phyloP scores from a whole-genome alignment of 202 grass and related monocot species.

The Digitaria exilis region DNA sequence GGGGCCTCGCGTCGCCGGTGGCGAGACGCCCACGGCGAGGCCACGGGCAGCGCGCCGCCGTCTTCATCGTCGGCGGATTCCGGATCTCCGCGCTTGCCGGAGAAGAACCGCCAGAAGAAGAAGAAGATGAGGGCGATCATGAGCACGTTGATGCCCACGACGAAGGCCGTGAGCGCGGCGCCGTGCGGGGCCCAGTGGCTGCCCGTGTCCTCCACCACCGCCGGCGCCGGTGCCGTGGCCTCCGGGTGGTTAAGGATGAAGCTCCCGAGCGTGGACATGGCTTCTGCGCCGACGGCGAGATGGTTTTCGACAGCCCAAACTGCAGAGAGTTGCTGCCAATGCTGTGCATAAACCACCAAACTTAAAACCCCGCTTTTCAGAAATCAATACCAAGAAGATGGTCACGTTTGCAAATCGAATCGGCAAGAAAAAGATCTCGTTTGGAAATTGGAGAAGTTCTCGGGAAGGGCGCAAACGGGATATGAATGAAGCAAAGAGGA shows the following conservation, averaged over 20 bases:
- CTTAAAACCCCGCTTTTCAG: too few species aligned
- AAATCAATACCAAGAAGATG: background rate
- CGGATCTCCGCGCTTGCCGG: constrained; percentile 11
- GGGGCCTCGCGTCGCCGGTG: background rate
- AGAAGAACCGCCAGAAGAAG: constrained; percentile 68
- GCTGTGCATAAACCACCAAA: constrained; percentile 38
- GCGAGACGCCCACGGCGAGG: constrained; percentile 28
- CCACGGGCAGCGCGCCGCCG: constrained; percentile 21
- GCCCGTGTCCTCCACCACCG: constrained; percentile 9
- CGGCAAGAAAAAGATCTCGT: background rate
- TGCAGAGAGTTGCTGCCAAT: background rate
- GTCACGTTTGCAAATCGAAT: background rate
- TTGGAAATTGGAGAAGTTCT: background rate
- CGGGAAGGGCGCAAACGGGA: background rate
- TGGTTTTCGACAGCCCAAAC: constrained; percentile 3
- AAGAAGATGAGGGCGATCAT: constrained; percentile 65
- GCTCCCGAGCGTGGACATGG: constrained; percentile 36
- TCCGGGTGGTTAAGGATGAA: background rate
- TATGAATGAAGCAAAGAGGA: background rate
- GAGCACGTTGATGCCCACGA: constrained; percentile 63
- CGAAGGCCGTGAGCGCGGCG: constrained; percentile 29
- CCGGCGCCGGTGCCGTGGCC: background rate
- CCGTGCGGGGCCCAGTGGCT: constrained; percentile 45
- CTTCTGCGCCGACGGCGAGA: background rate
- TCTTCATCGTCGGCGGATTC: background rate